Evolutionary conservation across 805 yeast genomes (phyloP).

Genomic region (Ogataea ramenticola): DNA sequence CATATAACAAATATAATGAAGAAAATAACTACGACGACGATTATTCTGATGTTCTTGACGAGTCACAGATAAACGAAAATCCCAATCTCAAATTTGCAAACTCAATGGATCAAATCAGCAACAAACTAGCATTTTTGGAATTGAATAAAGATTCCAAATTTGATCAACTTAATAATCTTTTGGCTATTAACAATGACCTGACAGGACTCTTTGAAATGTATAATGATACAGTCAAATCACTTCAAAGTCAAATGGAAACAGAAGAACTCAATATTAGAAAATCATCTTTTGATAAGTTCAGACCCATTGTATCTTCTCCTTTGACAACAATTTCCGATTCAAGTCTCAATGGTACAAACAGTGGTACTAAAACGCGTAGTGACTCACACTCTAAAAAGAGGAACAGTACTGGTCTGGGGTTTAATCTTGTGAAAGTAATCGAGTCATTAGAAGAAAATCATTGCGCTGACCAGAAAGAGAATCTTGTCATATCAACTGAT

Average conservation of each 20-base stretch:
- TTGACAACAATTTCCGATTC: not conserved
- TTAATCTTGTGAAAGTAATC: slow-evolving; percentile 19
- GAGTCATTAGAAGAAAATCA: slow-evolving; percentile 2
- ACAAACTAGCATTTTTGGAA: not conserved
- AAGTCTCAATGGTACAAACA: not conserved
- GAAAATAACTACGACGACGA: not conserved
- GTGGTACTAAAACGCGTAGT: slow-evolving; percentile 2
- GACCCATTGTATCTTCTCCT: not conserved
- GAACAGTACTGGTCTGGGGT: slow-evolving; percentile 23
- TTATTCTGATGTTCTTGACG: not conserved
- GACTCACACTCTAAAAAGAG: slow-evolving; percentile 9
- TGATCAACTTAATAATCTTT: not conserved
- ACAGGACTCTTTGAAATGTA: not conserved
- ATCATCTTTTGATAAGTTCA: slow-evolving; percentile 3
- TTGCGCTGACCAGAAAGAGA: not conserved
- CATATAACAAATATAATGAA: not conserved
- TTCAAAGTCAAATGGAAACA: slow-evolving; percentile 2
- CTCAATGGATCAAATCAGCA: not conserved
- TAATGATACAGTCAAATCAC: not conserved
- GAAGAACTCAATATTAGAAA: not conserved
- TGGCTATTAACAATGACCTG: not conserved
- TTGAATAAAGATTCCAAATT: not conserved
- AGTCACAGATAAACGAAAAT: not conserved
- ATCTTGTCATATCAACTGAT: not conserved
- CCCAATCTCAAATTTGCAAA: not conserved